Evolutionary conservation across 805 yeast genomes (phyloP).

Genomic region (Candida patagonica): DNA sequence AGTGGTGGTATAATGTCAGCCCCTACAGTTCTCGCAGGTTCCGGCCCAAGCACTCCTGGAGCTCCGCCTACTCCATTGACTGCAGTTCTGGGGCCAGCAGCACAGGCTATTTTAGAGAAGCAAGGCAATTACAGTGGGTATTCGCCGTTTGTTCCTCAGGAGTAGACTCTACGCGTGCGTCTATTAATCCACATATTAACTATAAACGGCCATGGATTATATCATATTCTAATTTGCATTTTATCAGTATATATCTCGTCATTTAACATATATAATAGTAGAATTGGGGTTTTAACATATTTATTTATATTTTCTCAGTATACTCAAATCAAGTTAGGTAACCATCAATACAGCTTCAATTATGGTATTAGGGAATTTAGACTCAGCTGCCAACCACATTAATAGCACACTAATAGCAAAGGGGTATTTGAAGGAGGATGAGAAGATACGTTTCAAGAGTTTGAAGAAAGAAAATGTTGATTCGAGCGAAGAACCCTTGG

Average conservation of each 20-base stretch:
- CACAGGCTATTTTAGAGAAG: slow-evolving; percentile 27
- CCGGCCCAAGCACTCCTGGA: slow-evolving; percentile 6
- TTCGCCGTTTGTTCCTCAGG: slow-evolving; percentile 14
- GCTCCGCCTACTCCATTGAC: slow-evolving; percentile 32
- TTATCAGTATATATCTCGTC: too few relatives aligned
- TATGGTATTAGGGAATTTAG: slow-evolving; percentile 7
- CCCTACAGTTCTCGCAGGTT: too few relatives aligned
- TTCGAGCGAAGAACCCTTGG: background rate
- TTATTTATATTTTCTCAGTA: too few relatives aligned
- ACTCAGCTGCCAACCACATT: slow-evolving; percentile 16
- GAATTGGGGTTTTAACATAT: too few relatives aligned
- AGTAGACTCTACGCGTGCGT: slow-evolving; percentile 3
- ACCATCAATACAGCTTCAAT: too few relatives aligned
- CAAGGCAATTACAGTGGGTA: slow-evolving; percentile 6
- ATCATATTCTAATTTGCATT: too few relatives aligned
- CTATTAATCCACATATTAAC: too few relatives aligned
- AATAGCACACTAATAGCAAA: slow-evolving; percentile 18
- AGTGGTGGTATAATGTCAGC: too few relatives aligned
- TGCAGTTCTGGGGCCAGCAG: slow-evolving; percentile 33
- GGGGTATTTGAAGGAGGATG: slow-evolving; percentile 18
- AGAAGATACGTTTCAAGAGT: slow-evolving; percentile 12
- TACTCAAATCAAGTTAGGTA: too few relatives aligned
- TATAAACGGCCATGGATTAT: too few relatives aligned
- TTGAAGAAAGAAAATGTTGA: slow-evolving; percentile 1
- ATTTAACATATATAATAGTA: too few relatives aligned